Evolutionary conservation across 148 eudicot genomes (phyloP).

Genomic region (Cornus controversa): DNA sequence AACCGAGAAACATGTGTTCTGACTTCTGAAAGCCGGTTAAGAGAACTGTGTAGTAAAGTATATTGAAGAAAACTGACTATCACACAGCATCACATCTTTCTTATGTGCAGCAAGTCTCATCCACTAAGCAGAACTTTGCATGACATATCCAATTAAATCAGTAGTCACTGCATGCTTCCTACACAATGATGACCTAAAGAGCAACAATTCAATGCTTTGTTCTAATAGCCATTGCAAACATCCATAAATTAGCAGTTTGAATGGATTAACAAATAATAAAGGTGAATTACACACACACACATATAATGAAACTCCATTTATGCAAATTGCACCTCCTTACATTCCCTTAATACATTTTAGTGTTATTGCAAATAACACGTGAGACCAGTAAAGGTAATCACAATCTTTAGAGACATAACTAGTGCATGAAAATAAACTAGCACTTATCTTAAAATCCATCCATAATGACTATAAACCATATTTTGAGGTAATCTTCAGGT

Average conservation of each 20-base stretch:
- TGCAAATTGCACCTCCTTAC: too few relatives aligned
- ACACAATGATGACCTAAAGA: background rate
- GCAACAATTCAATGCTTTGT: background rate
- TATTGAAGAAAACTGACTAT: too few relatives aligned
- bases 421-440: background rate
- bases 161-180: background rate
- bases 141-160: background rate
- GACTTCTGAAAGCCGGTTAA: too few relatives aligned
- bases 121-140: background rate
- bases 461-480: background rate
- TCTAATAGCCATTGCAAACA: background rate
- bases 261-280: too few relatives aligned
- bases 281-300: too few relatives aligned
- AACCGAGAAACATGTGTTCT: background rate
- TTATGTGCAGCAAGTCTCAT: background rate
- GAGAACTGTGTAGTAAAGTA: too few relatives aligned
- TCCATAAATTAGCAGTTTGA: too few relatives aligned
- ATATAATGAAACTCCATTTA: too few relatives aligned
- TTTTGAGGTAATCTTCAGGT: background rate
- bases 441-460: background rate
- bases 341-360: too few relatives aligned
- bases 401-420: background rate
- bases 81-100: too few relatives aligned
- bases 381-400: too few relatives aligned
- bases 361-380: too few relatives aligned